These are phyloP conservation scores for Trypethelium eluteriae DNA, from an alignment of 495 filamentous ascomycete species.

Conservation along the genomic window DNA sequence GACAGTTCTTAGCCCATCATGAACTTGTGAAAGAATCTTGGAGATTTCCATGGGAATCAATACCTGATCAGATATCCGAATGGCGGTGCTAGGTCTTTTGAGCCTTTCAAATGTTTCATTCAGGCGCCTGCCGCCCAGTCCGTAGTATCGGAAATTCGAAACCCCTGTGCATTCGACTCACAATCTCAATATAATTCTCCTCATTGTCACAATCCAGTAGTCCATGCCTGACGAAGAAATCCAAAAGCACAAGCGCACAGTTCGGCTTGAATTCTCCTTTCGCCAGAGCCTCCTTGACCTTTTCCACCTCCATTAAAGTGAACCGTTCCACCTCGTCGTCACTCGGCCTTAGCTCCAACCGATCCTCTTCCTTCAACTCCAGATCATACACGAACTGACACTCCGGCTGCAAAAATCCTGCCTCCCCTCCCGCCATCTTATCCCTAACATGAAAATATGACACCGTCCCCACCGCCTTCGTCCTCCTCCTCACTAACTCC, in stretches of 20 bases:
- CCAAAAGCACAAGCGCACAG: conserved; percentile 71
- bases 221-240: conserved; percentile 86
- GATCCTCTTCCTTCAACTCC: conserved; percentile 55
- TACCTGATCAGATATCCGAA: not conserved
- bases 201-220: conserved; percentile 77
- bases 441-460: conserved; percentile 82
- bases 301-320: conserved; percentile 61
- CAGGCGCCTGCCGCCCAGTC: not conserved
- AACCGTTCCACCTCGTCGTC: conserved; percentile 90
- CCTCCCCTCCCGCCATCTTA: conserved; percentile 71
- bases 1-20: not conserved
- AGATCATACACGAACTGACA: conserved; percentile 89
- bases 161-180: conserved; percentile 64
- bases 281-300: conserved; percentile 63
- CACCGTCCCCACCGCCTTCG: conserved; percentile 57
- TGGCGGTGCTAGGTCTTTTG: not conserved
- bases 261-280: conserved; percentile 87
- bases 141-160: conserved; percentile 69
- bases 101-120: not conserved
- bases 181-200: conserved; percentile 69
- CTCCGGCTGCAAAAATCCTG: conserved; percentile 82
- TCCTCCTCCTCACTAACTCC: conserved; percentile 52
- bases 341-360: conserved; percentile 59
- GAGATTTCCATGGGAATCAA: not conserved
- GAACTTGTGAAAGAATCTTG: not conserved